Evolutionary conservation across 768 basidiomycete genomes (phyloP), one percentile per base, ranked within the genome.

Genomic region (Imleria badia): DNA sequence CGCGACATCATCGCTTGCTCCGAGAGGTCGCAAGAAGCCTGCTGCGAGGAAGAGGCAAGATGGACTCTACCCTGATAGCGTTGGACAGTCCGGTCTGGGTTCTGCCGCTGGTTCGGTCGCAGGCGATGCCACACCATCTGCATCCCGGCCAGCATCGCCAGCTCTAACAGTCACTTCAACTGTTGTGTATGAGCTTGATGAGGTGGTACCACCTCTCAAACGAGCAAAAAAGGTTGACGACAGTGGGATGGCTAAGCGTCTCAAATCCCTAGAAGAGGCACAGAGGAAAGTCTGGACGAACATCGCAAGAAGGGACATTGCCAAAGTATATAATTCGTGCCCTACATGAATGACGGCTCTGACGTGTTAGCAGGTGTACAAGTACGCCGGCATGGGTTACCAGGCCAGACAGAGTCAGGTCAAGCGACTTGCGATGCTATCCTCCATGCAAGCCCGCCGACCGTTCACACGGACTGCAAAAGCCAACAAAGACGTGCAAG

Each of bases 251-350:
- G 68, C 81, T 23, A 91, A 91, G 65, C 83, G 91, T 38, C 76
- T 92, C 54, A 86, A 85, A 68, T 78, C 83, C 7, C 67, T 94
- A 30, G 92, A 93, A 66, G 94, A 94, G 61, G 78, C 87, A 0
- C 93, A 94, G 73, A 80, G 82, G 54, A 94, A 92, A 72, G 87
- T 93, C 10, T 96, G 94, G 94, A 86, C 85, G 20, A 91, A 86
- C 62, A 94, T 96, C 45, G 94, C 91, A 2, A 79, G 83, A 58
- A 79, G 84, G 61, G 94, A 95, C 62, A 83, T 95, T 44, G 85
- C 86, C 29, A 94, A 91, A 79, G 94, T 89, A 60, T 39, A 29
- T 34, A 12, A 15, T 19, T 31, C 11, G 40, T 15, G 33, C 35
- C 19, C 12, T 46, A 31, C 38, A 14, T 20, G 33, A 36, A 15